phyloP scores from a whole-genome alignment of 768 basidiomycete genomes.

The Mycena albidolilacea region DNA sequence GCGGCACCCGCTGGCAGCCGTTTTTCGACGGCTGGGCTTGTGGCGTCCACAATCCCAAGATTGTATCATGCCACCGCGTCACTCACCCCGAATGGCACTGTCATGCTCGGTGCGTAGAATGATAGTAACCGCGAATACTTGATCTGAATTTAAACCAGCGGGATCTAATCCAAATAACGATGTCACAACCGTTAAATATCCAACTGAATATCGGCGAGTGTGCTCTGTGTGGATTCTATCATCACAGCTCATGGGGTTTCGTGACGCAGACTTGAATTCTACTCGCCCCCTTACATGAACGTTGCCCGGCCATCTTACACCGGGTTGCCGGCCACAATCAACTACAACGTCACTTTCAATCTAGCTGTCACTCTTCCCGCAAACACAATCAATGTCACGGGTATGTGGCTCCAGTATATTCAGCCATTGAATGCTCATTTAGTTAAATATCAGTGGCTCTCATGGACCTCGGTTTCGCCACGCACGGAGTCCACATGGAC shows the following conservation, averaged over 20 bases:
- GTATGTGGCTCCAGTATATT: constrained; percentile 36
- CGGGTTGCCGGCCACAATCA: constrained; percentile 53
- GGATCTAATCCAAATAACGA: constrained; percentile 64
- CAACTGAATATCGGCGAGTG: constrained; percentile 53
- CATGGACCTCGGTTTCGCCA: constrained; percentile 59
- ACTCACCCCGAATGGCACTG: constrained; percentile 49
- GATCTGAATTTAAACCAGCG: constrained; percentile 44
- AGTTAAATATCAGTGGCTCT: constrained; percentile 49
- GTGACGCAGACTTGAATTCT: constrained; percentile 53
- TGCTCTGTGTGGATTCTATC: background rate
- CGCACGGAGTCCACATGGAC: constrained; percentile 60
- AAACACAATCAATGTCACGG: constrained; percentile 46
- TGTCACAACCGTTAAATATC: constrained; percentile 38
- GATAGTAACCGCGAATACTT: background rate
- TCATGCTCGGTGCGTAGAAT: constrained; percentile 44
- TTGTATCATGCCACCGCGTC: constrained; percentile 54
- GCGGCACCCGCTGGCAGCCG: constrained; percentile 46
- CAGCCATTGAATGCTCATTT: background rate
- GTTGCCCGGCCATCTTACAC: constrained; percentile 51
- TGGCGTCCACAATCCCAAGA: constrained; percentile 48
- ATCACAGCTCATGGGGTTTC: background rate
- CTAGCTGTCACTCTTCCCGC: constrained; percentile 51
- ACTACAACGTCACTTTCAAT: constrained; percentile 54
- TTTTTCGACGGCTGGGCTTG: constrained; percentile 50
- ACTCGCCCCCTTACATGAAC: constrained; percentile 60